Base-by-base conservation (phyloP, 495 filamentous ascomycete species). In the Penicillium daleae region DNA sequence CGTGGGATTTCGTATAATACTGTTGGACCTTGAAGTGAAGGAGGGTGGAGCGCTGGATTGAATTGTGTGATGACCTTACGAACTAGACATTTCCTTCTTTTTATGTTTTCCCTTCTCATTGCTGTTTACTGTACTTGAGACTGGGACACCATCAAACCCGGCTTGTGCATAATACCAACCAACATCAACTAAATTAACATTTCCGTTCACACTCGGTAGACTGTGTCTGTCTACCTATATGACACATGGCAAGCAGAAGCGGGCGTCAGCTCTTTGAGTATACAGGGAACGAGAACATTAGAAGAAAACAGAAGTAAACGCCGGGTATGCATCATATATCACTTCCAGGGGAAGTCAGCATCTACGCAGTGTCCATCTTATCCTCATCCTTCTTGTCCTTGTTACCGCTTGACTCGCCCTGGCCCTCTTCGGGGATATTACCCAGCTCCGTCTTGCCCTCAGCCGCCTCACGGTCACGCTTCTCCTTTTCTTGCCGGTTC, bases 401-500 rank as follows among this genome's bases (percentile, higher is more conserved):
- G 65, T 78, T 76, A 51, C 86, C 87, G 71, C 87, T 88, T 12
- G 88, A 80, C 74, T 92, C 86, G 22, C 89, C 89, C 71, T 88
- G 80, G 82, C 90, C 83, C 69, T 92, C 92, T 74, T 98, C 95
- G 66, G 92, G 87, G 70, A 97, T 92, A 42, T 82, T 85, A 72
- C 92, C 93, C 62, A 97, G 78, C 52, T 80, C 79, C 46, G 80
- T 82, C 77, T 86, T 89, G 48, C 82, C 82, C 74, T 93, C 90
- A 64, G 86, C 83, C 56, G 87, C 89, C 64, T 91, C 90, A 60
- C 87, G 83, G 37, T 92, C 91, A 63, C 86, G 86, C 72, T 89
- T 90, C 66, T 88, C 85, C 78, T 90, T 90, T 70, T 96, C 94
- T 76, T 95, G 87, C 69, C 95, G 81, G 61, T 91, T 92, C 83